These are phyloP conservation scores for Ceratocystis cubensis DNA, from an alignment of 2,329 filamentous ascomycete species.

Conservation along the genomic window DNA sequence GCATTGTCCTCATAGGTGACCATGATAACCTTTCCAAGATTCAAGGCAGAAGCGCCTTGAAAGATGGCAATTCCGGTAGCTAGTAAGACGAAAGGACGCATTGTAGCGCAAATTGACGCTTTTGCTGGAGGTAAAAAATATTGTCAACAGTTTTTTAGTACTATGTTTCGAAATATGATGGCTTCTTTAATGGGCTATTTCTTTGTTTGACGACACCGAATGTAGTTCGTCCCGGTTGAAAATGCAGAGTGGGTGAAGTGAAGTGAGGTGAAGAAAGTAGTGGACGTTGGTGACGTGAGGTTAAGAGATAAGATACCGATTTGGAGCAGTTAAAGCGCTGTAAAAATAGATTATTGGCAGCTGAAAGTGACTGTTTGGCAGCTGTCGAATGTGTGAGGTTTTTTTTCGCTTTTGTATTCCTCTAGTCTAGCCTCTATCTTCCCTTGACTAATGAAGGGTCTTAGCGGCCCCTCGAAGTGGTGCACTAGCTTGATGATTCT, in stretches of 20 bases:
- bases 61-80: slow-evolving; percentile 45
- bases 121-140: neutral
- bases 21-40: slow-evolving; percentile 61
- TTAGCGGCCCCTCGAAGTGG: neutral
- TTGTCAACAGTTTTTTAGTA: neutral
- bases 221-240: neutral
- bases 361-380: neutral
- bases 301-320: neutral
- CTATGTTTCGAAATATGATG: neutral
- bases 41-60: slow-evolving; percentile 49
- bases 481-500: neutral
- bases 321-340: neutral
- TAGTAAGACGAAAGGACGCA: slow-evolving; percentile 50
- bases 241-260: neutral
- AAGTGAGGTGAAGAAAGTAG: neutral
- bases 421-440: no score
- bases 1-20: slow-evolving; percentile 62
- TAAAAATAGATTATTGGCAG: neutral
- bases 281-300: neutral
- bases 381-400: neutral
- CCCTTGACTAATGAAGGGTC: no score
- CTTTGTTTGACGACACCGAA: neutral
- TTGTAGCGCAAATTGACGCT: slow-evolving; percentile 30
- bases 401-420: no score
- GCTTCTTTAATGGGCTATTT: no score